Conservation (phyloP, 441 rosid species). For the Populus tomentosa region DNA sequence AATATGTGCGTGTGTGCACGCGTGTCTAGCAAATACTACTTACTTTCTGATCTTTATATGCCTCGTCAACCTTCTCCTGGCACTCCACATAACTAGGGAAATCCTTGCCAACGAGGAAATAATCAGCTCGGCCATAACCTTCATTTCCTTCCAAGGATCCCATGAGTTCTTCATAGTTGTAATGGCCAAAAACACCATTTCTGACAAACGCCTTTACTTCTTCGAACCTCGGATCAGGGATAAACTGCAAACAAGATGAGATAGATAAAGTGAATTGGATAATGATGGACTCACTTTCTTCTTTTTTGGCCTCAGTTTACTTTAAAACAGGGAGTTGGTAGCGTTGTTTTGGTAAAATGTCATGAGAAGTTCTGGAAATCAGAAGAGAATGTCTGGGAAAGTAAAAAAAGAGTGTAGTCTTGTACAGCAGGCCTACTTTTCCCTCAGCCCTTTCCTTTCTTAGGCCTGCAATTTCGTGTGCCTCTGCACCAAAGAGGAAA, state of each 20-base stretch:
- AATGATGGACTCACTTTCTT: too few relatives aligned
- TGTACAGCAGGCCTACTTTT: conserved; percentile 38
- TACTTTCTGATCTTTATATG: conserved; percentile 51
- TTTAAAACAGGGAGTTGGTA: too few relatives aligned
- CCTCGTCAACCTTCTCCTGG: conserved; percentile 52
- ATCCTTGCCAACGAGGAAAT: conserved; percentile 59
- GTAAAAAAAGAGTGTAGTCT: not conserved
- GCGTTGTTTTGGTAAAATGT: too few relatives aligned
- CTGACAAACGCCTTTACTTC: conserved; percentile 62
- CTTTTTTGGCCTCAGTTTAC: not conserved
- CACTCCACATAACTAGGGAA: conserved; percentile 53
- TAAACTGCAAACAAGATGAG: conserved; percentile 40
- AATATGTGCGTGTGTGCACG: not conserved
- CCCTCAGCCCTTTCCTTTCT: conserved; percentile 82
- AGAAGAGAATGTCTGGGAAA: too few relatives aligned
- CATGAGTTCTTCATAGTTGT: conserved; percentile 59
- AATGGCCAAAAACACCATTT: conserved; percentile 70
- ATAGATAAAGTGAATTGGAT: not conserved
- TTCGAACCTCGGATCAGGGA: conserved; percentile 67
- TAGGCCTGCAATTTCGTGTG: conserved; percentile 67
- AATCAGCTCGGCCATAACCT: conserved; percentile 50
- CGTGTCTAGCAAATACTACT: conserved; percentile 1
- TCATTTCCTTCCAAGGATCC: conserved; percentile 56
- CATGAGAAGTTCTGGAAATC: too few relatives aligned
- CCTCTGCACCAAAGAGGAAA: too few relatives aligned